These are phyloP conservation scores for Pythium phragmitis DNA, from an alignment of 352 stramenopile species.

Conservation along the genomic window DNA sequence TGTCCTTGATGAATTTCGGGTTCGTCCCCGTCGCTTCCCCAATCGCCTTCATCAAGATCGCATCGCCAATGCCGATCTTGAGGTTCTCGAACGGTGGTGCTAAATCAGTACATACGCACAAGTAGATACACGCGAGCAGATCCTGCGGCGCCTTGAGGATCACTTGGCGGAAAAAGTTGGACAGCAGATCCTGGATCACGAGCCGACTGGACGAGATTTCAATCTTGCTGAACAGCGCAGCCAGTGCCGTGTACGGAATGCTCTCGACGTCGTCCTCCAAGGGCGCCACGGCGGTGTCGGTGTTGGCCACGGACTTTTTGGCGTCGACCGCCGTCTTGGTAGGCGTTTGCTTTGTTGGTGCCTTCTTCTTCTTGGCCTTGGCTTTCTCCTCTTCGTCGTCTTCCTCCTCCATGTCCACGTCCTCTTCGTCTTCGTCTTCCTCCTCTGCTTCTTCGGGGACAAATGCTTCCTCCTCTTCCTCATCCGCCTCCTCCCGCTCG, in stretches of 20 bases:
- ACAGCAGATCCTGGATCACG: constrained; percentile 86
- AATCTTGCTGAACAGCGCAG: constrained; percentile 76
- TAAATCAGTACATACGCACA: constrained; percentile 91
- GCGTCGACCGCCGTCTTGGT: constrained; percentile 24
- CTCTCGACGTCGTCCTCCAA: constrained; percentile 9
- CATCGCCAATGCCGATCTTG: constrained; percentile 98
- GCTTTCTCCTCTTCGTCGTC: constrained; percentile 22
- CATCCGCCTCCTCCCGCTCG: constrained; percentile 19
- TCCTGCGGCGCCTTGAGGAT: constrained; percentile 76
- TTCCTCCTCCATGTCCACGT: constrained; percentile 18
- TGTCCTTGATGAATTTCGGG: constrained; percentile 93
- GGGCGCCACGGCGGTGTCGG: constrained; percentile 20
- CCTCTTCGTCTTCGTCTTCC: constrained; percentile 3
- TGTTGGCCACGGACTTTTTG: constrained; percentile 21
- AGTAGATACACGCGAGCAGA: constrained; percentile 89
- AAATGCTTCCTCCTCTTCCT: constrained; percentile 13
- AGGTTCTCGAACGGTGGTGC: constrained; percentile 96
- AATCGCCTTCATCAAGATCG: constrained; percentile 98
- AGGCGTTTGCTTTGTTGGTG: neutral
- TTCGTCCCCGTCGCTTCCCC: constrained; percentile 91
- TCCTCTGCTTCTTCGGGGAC: constrained; percentile 16
- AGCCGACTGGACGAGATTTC: constrained; percentile 70
- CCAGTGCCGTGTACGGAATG: constrained; percentile 58
- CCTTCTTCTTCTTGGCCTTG: constrained; percentile 25
- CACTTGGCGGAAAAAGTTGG: constrained; percentile 82